A percentile compares a stretch with the other conserved stretches of the same genome.
phyloP scores from a whole-genome alignment of 73 alveolate genomes.

The Uronychia binucleata region DNA sequence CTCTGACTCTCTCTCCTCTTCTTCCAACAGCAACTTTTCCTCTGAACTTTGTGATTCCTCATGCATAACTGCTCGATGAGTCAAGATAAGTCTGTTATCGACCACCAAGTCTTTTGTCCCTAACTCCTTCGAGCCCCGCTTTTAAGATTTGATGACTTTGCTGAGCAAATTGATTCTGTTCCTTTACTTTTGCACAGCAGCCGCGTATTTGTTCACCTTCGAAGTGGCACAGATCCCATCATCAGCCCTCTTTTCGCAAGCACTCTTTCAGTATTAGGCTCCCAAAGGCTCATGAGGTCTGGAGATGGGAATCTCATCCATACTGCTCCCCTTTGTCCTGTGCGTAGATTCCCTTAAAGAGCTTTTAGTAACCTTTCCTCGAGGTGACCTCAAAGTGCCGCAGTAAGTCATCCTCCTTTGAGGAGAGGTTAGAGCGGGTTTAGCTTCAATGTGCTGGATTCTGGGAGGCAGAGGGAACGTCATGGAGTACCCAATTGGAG shows the following conservation, averaged over 20 bases:
- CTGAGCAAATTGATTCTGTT: background rate
- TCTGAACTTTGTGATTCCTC: too few species aligned
- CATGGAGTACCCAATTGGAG: background rate
- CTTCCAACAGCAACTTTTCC: too few species aligned
- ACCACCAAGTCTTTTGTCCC: background rate
- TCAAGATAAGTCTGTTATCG: too few species aligned
- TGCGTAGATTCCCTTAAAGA: too few species aligned
- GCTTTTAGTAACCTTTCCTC: too few species aligned
- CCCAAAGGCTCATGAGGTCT: background rate
- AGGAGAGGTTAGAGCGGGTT: background rate
- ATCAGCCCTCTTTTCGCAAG: background rate
- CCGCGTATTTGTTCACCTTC: background rate
- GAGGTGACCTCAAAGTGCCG: too few species aligned
- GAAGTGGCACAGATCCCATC: background rate
- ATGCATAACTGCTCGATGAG: too few species aligned
- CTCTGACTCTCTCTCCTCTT: too few species aligned
- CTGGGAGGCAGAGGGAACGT: background rate
- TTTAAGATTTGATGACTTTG: background rate
- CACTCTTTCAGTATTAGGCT: background rate
- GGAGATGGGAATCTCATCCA: background rate
- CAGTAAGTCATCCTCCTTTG: background rate
- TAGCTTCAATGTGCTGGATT: background rate
- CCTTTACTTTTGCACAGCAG: background rate
- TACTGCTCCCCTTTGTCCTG: background rate
- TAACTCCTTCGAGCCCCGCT: background rate